Conservation (phyloP, 2,329 filamentous ascomycete genomes). For the Myrmaecium sp. region DNA sequence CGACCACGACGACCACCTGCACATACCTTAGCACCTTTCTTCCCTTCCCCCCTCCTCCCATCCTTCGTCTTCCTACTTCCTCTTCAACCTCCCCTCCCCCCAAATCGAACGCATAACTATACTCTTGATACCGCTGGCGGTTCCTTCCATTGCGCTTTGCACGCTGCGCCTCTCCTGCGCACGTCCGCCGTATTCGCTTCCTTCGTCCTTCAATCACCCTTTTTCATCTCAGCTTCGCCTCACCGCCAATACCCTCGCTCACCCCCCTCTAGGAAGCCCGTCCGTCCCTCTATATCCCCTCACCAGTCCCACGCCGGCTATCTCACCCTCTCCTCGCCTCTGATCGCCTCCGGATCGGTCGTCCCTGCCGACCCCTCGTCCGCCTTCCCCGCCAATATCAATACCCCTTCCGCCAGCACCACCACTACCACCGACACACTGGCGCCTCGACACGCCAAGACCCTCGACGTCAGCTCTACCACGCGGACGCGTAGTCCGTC, state of each 20-base stretch:
- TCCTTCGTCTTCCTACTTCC: neutral
- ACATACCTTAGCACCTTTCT: too few relatives aligned
- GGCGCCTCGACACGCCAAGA: constrained; percentile 15
- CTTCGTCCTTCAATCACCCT: neutral
- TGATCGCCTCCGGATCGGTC: constrained; percentile 23
- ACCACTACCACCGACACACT: constrained; percentile 9
- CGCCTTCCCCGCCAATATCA: constrained; percentile 15
- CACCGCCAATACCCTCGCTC: constrained; percentile 10
- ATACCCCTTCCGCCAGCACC: constrained; percentile 7
- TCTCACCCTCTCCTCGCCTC: constrained; percentile 31
- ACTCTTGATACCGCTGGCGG: constrained; percentile 7
- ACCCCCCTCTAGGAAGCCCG: constrained; percentile 13
- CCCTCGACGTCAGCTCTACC: constrained; percentile 13
- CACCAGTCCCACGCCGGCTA: constrained; percentile 32
- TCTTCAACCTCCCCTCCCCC: neutral
- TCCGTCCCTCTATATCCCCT: constrained; percentile 25
- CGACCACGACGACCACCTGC: too few relatives aligned
- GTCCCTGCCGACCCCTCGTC: constrained; percentile 20
- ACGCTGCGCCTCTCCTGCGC: neutral
- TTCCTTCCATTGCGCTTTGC: too few relatives aligned
- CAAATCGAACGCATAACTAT: neutral
- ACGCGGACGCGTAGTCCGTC: constrained; percentile 44
- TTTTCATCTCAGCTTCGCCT: constrained; percentile 1
- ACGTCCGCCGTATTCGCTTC: neutral
- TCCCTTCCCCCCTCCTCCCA: too few relatives aligned